A percentile compares a stretch with the other conserved stretches of the same genome.
Conservation (phyloP, 306 rosid species). For the Cucumis cinereus region DNA sequence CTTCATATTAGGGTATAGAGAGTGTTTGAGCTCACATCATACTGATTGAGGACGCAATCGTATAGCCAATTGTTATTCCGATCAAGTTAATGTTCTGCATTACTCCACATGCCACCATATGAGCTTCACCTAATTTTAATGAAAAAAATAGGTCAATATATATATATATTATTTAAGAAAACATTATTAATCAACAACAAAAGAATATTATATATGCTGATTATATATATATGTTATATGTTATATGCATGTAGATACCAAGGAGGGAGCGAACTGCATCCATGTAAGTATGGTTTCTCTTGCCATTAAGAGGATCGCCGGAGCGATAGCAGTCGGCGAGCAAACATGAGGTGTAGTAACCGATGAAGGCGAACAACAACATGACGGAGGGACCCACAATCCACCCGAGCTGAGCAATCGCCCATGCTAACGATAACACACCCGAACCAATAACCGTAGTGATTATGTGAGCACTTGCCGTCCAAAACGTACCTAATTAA, state of each 20-base stretch:
- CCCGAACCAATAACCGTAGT: constrained; percentile 40
- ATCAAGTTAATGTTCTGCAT: constrained; percentile 39
- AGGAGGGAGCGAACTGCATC: constrained; percentile 48
- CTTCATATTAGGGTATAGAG: too few relatives aligned
- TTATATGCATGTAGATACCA: constrained; percentile 27
- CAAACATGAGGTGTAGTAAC: constrained; percentile 24
- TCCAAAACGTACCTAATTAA: constrained; percentile 38
- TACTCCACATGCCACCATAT: constrained; percentile 25
- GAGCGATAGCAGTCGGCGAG: constrained; percentile 38
- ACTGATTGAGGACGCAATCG: constrained; percentile 50
- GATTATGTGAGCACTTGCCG: constrained; percentile 24
- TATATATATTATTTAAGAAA: not conserved
- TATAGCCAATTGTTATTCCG: constrained; percentile 42
- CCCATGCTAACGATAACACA: constrained; percentile 55
- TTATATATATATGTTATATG: too few relatives aligned
- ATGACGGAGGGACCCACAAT: constrained; percentile 48
- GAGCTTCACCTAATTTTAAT: constrained; percentile 25
- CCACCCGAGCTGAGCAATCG: constrained; percentile 53
- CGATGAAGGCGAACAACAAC: constrained; percentile 28
- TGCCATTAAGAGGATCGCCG: constrained; percentile 26
- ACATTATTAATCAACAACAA: too few relatives aligned
- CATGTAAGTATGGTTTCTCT: constrained; percentile 37
- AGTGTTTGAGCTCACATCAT: constrained; percentile 42
- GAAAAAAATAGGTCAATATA: not conserved
- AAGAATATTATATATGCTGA: too few relatives aligned